These are phyloP conservation scores for Lentinula novae-zelandiae DNA, from an alignment of 1,284 basidiomycete genomes.

Conservation along the genomic window DNA sequence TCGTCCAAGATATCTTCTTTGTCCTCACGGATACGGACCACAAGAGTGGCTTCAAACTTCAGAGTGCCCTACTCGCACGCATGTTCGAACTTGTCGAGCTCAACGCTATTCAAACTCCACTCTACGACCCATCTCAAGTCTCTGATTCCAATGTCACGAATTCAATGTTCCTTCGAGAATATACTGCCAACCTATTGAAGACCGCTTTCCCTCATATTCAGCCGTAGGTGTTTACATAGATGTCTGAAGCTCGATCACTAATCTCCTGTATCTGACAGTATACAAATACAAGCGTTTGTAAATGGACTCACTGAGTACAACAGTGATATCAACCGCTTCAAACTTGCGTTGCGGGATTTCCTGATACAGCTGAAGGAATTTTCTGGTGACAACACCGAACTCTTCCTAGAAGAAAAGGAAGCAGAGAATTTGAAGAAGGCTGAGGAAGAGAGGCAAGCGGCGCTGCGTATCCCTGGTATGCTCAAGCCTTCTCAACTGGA, in stretches of 20 bases:
- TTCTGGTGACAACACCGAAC: slow-evolving; percentile 65
- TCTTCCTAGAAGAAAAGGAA: slow-evolving; percentile 96
- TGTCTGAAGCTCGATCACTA: slow-evolving; percentile 10
- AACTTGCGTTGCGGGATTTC: slow-evolving; percentile 90
- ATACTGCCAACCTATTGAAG: slow-evolving; percentile 83
- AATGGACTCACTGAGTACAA: slow-evolving; percentile 82
- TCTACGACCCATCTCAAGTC: slow-evolving; percentile 81
- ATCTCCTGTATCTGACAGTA: slow-evolving; percentile 28
- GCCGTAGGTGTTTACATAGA: slow-evolving; percentile 45
- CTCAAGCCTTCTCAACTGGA: slow-evolving; percentile 94
- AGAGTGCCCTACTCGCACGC: slow-evolving; percentile 85
- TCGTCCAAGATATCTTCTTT: slow-evolving; percentile 96
- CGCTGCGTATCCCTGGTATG: slow-evolving; percentile 97
- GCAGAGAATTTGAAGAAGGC: slow-evolving; percentile 67
- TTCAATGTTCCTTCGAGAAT: slow-evolving; percentile 81
- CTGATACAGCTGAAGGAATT: slow-evolving; percentile 93
- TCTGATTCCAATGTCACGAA: slow-evolving; percentile 80
- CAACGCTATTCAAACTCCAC: slow-evolving; percentile 77
- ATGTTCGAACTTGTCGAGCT: slow-evolving; percentile 93
- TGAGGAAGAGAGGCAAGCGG: slow-evolving; percentile 82
- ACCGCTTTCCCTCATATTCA: slow-evolving; percentile 91
- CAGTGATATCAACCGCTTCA: slow-evolving; percentile 90
- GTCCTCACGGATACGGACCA: slow-evolving; percentile 98
- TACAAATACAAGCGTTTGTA: slow-evolving; percentile 80
- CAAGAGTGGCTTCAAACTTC: slow-evolving; percentile 96